Base-by-base conservation (phyloP, 2,329 filamentous ascomycete genomes). In the Aspergillus amoenus region DNA sequence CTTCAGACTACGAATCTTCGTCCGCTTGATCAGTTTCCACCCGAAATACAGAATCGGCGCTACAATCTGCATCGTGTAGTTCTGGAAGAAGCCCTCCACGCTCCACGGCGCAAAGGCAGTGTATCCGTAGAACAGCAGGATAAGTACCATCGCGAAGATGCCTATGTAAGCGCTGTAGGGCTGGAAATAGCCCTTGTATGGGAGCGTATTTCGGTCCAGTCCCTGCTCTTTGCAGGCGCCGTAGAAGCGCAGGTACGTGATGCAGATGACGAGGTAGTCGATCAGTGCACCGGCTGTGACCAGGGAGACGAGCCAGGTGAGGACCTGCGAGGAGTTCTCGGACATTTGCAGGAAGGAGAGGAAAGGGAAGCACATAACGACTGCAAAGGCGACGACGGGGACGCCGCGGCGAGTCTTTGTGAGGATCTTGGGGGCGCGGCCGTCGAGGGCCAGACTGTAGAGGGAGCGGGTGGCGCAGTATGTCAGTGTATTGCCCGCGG, bases 321-420 rank as follows among this genome's bases (percentile, higher is more conserved):
- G 34, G 34, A 37, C 34, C 15, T 37, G 34, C 13, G 34, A 37
- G 13, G 34, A 37, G 5, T n/a, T n/a, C 5, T 37, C 12, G 34
- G 12, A 13, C 12, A 37, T 13, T 7, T 45, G 43, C 4, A 45
- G 43, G 13, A 45, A n/a, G 15, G 43, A 22, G 5, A 45, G 43
- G 11, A 37, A n/a, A 1, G 34, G 34, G 34, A 37, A 37, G 1
- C 47, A 15, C 18, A 32, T 42, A 3, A 40, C 32, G 32, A 48
- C 24, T 3, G 30, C 43, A 13, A 45, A 21, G 66, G 80, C 82
- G 67, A 79, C 86, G 62, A 87, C 79, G 11, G 84, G 84, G 0
- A 87, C 84, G 66, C 87, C 87, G 12, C 81, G 79, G 61, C 76
- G 79, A 12, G 82, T 88, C 69, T 83, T 81, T 59, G 79, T 78